Evolutionary conservation across 176 grass and related monocot genomes (phyloP).

Genomic region (Bromus sterilis): DNA sequence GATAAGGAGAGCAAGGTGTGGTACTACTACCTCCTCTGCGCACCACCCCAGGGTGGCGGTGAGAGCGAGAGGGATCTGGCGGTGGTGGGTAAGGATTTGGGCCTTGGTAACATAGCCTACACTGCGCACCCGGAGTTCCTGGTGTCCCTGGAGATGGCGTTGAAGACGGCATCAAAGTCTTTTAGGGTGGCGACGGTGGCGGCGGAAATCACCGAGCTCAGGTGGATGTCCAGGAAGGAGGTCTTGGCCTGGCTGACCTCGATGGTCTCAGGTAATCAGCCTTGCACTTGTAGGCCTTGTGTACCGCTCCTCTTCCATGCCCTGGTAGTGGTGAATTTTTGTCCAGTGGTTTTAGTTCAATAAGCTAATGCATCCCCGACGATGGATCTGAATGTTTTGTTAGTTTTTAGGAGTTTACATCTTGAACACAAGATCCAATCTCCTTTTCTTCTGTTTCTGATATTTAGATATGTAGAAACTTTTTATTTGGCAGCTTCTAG

Average conservation of each 20-base stretch:
- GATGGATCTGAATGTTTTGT: neutral
- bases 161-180: constrained; percentile 4
- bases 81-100: too few relatives aligned
- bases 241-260: constrained; percentile 62
- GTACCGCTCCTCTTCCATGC: too few relatives aligned
- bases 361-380: neutral
- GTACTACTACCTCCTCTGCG: constrained; percentile 47
- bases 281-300: too few relatives aligned
- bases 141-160: constrained; percentile 3
- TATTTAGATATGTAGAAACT: too few relatives aligned
- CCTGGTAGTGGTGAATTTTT: too few relatives aligned
- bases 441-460: neutral
- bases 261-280: too few relatives aligned
- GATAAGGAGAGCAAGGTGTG: constrained; percentile 46
- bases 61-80: too few relatives aligned
- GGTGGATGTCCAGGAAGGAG: constrained; percentile 47
- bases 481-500: neutral
- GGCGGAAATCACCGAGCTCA: constrained; percentile 13
- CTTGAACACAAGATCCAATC: neutral
- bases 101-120: too few relatives aligned
- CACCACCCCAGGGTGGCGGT: neutral
- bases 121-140: constrained; percentile 24
- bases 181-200: constrained; percentile 14
- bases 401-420: neutral
- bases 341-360: too few relatives aligned